Conservation (phyloP, 2,329 filamentous ascomycete species). For the Fusarium falciforme region DNA sequence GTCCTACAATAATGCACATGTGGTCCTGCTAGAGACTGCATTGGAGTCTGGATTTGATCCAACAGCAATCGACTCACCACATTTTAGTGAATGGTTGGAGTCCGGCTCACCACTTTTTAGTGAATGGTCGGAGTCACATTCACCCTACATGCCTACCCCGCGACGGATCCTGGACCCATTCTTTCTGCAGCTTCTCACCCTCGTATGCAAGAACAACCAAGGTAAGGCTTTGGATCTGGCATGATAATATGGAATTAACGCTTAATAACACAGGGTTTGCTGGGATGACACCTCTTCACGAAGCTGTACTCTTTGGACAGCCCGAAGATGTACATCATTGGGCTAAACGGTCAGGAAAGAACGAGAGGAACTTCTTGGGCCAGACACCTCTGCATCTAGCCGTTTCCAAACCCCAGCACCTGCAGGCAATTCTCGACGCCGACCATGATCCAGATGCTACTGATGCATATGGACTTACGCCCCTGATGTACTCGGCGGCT, state of each 20-base stretch:
- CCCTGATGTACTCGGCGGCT: slow-evolving; percentile 10
- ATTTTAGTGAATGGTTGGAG: fast-evolving
- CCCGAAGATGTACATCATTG: neutral
- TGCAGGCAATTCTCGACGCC: neutral
- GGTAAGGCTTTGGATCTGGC: neutral
- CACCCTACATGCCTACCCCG: neutral
- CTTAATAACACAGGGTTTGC: neutral
- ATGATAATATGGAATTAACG: fast-evolving
- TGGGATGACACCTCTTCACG: neutral
- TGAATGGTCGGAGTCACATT: neutral
- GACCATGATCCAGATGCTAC: neutral
- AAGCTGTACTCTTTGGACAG: neutral
- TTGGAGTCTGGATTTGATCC: neutral
- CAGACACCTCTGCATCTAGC: neutral
- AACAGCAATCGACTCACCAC: neutral
- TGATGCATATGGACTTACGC: neutral
- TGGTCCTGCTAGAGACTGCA: neutral
- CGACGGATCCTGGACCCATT: neutral
- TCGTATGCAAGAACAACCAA: neutral
- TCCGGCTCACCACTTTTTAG: neutral
- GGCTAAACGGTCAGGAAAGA: neutral
- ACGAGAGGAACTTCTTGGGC: neutral
- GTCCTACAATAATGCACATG: fast-evolving
- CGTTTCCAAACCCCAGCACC: neutral
- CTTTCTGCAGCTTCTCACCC: neutral